Evolutionary conservation across 164 flowering plant species (phyloP).

Genomic region (Hamamelis virginiana): DNA sequence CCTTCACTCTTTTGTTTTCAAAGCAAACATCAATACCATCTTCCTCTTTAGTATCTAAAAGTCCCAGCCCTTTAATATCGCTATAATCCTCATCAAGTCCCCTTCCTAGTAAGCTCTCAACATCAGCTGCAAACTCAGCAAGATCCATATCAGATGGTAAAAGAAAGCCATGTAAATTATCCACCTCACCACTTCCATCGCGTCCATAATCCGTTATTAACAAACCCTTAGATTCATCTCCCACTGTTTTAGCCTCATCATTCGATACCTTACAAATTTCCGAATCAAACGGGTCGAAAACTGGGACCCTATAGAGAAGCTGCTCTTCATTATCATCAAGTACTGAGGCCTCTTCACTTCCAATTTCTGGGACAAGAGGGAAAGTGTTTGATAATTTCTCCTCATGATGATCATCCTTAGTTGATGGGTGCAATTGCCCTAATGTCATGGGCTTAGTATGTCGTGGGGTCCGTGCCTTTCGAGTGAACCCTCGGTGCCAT

Average conservation of each 20-base stretch:
- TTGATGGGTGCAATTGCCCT: neutral
- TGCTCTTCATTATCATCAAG: conserved; percentile 31
- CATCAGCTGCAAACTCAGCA: conserved; percentile 52
- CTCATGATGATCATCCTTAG: no score
- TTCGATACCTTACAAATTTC: conserved; percentile 11
- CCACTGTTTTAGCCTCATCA: neutral
- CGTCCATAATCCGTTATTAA: conserved; percentile 4
- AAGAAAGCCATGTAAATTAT: conserved; percentile 24
- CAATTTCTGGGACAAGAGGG: conserved; percentile 50
- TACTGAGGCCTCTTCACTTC: conserved; percentile 26
- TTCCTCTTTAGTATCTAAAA: conserved; percentile 14
- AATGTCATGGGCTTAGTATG: conserved; percentile 10
- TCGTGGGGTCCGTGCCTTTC: conserved; percentile 50
- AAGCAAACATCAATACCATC: neutral
- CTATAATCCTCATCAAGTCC: conserved; percentile 22
- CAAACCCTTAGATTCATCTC: neutral
- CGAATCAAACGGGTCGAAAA: conserved; percentile 39
- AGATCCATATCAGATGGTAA: conserved; percentile 45
- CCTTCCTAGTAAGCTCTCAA: conserved; percentile 43
- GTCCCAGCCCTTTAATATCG: conserved; percentile 16
- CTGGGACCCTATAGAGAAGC: conserved; percentile 38
- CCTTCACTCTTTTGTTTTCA: conserved; percentile 18
- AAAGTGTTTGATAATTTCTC: conserved; percentile 1
- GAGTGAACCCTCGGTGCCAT: conserved; percentile 50
- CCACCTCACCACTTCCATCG: conserved; percentile 17